Evolutionary conservation across 495 filamentous ascomycete species (phyloP), one percentile per base, ranked within the genome.

Genomic region (Aspergillus hancockii): DNA sequence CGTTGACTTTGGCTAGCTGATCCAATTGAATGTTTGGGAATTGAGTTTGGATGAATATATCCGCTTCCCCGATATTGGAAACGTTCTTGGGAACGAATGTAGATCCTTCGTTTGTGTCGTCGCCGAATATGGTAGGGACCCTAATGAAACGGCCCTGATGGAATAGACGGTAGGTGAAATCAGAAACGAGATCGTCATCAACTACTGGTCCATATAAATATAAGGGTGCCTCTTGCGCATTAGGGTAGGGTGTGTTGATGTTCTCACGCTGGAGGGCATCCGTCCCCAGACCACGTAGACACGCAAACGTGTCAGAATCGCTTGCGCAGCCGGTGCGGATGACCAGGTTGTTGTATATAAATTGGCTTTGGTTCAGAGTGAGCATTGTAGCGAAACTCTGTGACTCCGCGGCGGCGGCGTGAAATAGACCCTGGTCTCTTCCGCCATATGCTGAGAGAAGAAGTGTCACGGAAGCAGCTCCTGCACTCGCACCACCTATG

Each of bases 401-500:
- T 0, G 83, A 86, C 55, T 90, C 87, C 12, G 82, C 85, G 0
- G 82, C 84, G 6, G 84, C 85, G 8, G 79, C 87, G 52, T 86
- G 79, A 64, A 90, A 89, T 0, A 90, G 74, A 7, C 67, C 66
- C 47, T 83, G 79, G 46, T 85, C 63, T 61, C 74, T 65, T 31
- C 79, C 84, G 10, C 76, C 78, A 38, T 90, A 87, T 0, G 88
- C 86, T 4, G 85, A 77, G 25, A 91, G 78, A 28, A 90, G 85
- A 50, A 91, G 74, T 16, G 83, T 83, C 3, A 91, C 81, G 0
- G 85, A 85, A 2, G 79, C 87, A 6, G 81, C 88, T 14, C 90
- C 90, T 8, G 89, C 90, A 28, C 85, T 89, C n/a, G 81, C 83
- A 51, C 90, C 88, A 59, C 86, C 84, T 32, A 92, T 83, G 22